These are phyloP conservation scores for Gamsiella multidivaricata DNA, from an alignment of 192 early-diverging fungal species.

Conservation along the genomic window DNA sequence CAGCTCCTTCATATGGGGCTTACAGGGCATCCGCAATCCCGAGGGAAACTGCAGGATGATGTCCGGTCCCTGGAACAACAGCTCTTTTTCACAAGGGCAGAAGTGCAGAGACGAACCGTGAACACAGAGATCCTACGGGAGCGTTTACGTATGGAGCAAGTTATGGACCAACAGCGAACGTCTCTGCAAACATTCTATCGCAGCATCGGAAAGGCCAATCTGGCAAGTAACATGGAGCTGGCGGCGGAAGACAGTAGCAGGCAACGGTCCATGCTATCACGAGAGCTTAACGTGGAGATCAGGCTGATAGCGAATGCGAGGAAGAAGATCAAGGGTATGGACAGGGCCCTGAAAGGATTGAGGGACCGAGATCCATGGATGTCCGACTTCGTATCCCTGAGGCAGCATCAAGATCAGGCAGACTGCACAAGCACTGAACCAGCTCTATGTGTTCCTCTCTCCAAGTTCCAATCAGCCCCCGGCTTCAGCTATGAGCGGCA, in stretches of 20 bases:
- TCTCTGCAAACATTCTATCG: neutral
- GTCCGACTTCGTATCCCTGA: neutral
- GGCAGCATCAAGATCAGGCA: neutral
- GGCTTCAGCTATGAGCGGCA: neutral
- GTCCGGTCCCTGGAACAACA: neutral
- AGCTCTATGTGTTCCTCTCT: too few relatives aligned
- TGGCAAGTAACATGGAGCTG: too few relatives aligned
- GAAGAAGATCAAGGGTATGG: too few relatives aligned
- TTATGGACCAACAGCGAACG: neutral
- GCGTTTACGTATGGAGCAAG: neutral
- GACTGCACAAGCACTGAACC: too few relatives aligned
- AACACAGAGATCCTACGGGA: neutral
- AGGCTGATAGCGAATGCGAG: too few relatives aligned
- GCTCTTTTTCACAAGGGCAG: neutral
- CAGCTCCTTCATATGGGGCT: slow-evolving; percentile 31
- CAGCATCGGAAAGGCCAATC: neutral
- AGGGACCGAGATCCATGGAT: too few relatives aligned
- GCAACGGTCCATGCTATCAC: too few relatives aligned
- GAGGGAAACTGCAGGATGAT: neutral
- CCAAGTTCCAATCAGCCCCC: too few relatives aligned
- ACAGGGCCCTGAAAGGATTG: too few relatives aligned
- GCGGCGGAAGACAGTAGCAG: too few relatives aligned
- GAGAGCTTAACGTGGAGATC: too few relatives aligned
- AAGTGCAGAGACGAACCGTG: neutral
- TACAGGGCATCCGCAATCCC: neutral